A percentile compares a stretch with the other conserved stretches of the same genome.
phyloP scores from a whole-genome alignment of 257 asterid species.

The Jaltomata sinuosa region DNA sequence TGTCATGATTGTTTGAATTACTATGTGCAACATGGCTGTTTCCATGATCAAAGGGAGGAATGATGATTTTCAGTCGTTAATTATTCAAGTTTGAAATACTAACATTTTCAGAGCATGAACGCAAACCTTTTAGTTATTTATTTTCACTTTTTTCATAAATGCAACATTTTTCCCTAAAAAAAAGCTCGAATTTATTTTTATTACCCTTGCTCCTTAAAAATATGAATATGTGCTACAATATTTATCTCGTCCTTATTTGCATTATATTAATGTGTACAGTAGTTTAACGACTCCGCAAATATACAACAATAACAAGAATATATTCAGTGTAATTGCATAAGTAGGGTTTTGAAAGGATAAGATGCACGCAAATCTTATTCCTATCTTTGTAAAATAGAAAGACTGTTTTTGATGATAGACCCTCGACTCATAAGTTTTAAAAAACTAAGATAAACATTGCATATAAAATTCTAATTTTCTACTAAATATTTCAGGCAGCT shows the following conservation, averaged over 20 bases:
- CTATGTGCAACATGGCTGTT: not conserved
- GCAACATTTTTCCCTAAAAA: not conserved
- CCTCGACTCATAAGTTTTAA: not conserved
- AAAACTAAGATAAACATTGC: not conserved
- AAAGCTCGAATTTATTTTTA: not conserved
- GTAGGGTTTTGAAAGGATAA: no score
- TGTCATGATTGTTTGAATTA: no score
- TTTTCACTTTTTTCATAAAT: not conserved
- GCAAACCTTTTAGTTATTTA: not conserved
- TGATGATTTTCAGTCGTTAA: not conserved
- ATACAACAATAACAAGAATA: no score
- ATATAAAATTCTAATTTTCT: not conserved
- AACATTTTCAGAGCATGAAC: not conserved
- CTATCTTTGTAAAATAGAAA: no score
- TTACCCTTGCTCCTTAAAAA: no score
- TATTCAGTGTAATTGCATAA: no score
- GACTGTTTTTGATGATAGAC: no score
- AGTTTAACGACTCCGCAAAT: no score
- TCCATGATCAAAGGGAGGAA: not conserved
- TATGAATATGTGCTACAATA: no score
- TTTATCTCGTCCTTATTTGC: no score
- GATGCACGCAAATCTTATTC: no score
- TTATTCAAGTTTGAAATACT: not conserved
- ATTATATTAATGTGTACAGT: no score
- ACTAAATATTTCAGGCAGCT: slow-evolving; percentile 41